Evolutionary conservation across 371 early-diverging fungal genomes (phyloP).

Genomic region (Lichtheimia ornata): DNA sequence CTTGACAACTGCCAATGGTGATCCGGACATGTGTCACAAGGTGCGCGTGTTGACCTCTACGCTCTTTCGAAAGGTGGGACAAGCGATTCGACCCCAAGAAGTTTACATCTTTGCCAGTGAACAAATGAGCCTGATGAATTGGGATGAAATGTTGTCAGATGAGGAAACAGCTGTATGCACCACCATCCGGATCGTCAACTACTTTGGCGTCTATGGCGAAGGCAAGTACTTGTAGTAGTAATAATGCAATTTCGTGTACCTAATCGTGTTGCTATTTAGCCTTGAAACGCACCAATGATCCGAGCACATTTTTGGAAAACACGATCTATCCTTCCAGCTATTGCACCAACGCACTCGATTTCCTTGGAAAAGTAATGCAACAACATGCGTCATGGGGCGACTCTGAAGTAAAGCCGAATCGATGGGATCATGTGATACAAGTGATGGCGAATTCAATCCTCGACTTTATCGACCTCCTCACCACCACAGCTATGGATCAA

Average conservation of each 20-base stretch:
- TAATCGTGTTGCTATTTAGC: not conserved
- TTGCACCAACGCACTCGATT: not conserved
- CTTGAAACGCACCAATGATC: not conserved
- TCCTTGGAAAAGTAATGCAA: not conserved
- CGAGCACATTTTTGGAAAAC: not conserved
- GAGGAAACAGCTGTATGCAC: slow-evolving; percentile 5
- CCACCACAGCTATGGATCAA: slow-evolving; percentile 2
- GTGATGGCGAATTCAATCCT: slow-evolving; percentile 10
- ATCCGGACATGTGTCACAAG: not conserved
- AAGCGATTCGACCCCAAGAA: slow-evolving; percentile 6
- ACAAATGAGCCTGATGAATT: slow-evolving; percentile 14
- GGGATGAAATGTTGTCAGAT: slow-evolving; percentile 1
- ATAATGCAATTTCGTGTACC: too few species aligned
- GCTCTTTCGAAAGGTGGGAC: slow-evolving; percentile 7
- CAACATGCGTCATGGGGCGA: slow-evolving; percentile 13
- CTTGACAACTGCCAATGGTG: slow-evolving; percentile 9
- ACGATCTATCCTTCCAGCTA: slow-evolving; percentile 8
- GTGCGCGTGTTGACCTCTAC: slow-evolving; percentile 4
- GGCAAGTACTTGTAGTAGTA: not conserved
- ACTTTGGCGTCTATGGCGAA: slow-evolving; percentile 10
- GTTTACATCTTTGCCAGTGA: slow-evolving; percentile 8
- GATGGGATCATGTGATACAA: slow-evolving; percentile 15
- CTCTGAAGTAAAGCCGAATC: not conserved
- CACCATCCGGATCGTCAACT: slow-evolving; percentile 7
- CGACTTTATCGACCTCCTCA: slow-evolving; percentile 9